Evolutionary conservation across 176 grass and related monocot species (phyloP).

Genomic region (Oryza longistaminata): DNA sequence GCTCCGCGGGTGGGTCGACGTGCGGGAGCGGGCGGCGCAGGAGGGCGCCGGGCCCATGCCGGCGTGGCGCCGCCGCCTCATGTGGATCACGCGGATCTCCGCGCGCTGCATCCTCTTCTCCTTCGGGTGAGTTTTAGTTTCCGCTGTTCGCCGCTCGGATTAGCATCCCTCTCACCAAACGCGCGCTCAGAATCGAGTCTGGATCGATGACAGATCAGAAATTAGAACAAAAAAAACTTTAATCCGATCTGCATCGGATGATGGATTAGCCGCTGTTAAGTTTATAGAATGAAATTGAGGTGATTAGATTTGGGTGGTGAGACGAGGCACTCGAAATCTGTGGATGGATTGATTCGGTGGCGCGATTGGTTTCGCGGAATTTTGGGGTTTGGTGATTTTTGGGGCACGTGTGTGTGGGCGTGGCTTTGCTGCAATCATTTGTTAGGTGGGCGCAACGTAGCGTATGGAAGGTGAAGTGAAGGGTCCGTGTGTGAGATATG

Average conservation of each 20-base stretch:
- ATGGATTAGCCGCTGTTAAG: not conserved
- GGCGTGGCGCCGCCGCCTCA: conserved; percentile 68
- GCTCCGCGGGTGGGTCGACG: conserved; percentile 68
- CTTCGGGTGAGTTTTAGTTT: conserved; percentile 74
- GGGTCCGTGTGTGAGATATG: not conserved
- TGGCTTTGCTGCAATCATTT: not conserved
- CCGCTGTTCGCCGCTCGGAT: not conserved
- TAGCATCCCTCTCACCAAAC: not conserved
- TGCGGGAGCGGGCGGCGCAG: conserved; percentile 20
- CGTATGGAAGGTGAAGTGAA: conserved; percentile 23
- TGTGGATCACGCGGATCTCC: conserved; percentile 96
- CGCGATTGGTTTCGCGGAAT: conserved; percentile 27
- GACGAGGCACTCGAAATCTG: not conserved
- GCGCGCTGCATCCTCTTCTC: conserved; percentile 92
- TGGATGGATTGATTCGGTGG: conserved; percentile 8
- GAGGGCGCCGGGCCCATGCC: conserved; percentile 58
- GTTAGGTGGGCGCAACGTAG: conserved; percentile 12
- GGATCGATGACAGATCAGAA: not conserved
- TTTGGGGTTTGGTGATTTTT: conserved; percentile 6
- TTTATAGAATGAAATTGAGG: not conserved
- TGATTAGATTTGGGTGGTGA: conserved; percentile 32
- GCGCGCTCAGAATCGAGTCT: not conserved
- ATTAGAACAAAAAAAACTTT: not conserved
- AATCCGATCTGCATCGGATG: conserved; percentile 17
- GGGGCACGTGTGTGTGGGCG: conserved; percentile 34